A percentile compares a stretch with the other conserved stretches of the same genome.
Evolutionary conservation across 257 asterid species (phyloP).

Genomic region (Plantago elongata): DNA sequence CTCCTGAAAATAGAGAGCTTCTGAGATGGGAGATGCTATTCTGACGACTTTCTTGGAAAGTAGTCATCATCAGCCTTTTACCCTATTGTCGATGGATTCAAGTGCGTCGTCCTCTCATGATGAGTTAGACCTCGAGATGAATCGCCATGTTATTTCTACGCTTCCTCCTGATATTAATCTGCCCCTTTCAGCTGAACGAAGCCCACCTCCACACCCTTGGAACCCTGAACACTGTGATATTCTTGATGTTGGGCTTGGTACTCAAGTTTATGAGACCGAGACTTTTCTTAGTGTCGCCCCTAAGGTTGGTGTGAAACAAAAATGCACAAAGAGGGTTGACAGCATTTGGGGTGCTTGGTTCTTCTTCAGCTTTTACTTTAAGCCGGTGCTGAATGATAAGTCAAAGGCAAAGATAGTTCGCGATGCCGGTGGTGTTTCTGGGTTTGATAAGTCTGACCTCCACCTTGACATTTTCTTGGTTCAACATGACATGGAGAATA

Average conservation of each 20-base stretch:
- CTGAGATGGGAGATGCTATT: conserved; percentile 67
- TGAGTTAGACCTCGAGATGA: conserved; percentile 78
- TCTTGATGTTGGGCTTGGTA: conserved; percentile 79
- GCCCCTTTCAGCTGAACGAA: conserved; percentile 73
- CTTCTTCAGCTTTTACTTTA: conserved; percentile 88
- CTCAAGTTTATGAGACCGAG: conserved; percentile 63
- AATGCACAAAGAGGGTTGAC: conserved; percentile 68
- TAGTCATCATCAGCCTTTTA: conserved; percentile 65
- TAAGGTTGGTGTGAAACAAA: conserved; percentile 40
- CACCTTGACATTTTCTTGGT: conserved; percentile 87
- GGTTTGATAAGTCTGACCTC: conserved; percentile 79
- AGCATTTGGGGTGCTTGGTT: conserved; percentile 99
- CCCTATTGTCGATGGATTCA: conserved; percentile 89
- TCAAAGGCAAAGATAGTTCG: conserved; percentile 65
- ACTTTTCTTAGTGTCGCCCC: conserved; percentile 40
- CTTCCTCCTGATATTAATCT: conserved; percentile 91
- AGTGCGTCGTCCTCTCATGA: conserved; percentile 78
- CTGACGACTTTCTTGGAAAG: conserved; percentile 68
- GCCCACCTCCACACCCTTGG: conserved; percentile 78
- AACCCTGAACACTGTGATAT: conserved; percentile 61
- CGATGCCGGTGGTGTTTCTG: conserved; percentile 77
- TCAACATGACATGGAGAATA: conserved; percentile 96
- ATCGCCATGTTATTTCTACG: conserved; percentile 49
- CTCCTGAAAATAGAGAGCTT: conserved; percentile 20
- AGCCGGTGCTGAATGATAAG: conserved; percentile 73